Conservation (phyloP, 2,329 filamentous ascomycete genomes). For the Microsporum audouinii region DNA sequence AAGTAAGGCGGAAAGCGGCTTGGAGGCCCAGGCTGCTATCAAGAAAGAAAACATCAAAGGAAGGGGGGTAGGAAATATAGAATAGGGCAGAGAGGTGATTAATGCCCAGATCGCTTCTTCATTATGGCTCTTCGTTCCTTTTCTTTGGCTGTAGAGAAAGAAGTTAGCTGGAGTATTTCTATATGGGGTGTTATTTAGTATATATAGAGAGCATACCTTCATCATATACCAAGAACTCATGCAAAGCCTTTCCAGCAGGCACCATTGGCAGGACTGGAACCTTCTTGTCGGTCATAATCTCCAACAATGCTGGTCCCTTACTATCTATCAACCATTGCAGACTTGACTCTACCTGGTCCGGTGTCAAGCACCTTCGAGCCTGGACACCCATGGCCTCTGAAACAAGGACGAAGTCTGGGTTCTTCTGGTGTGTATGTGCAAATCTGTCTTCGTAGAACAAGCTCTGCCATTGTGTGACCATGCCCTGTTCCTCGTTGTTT, state of each 20-base stretch:
- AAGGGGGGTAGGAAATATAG: neutral
- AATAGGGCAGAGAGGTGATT: neutral
- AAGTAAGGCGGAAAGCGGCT: neutral
- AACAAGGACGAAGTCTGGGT: constrained; percentile 92
- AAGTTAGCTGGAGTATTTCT: constrained; percentile 5
- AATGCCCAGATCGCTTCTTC: constrained; percentile 46
- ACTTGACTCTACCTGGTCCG: constrained; percentile 63
- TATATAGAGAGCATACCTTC: constrained; percentile 44
- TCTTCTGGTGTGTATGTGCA: constrained; percentile 82
- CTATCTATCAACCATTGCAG: constrained; percentile 81
- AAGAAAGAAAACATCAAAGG: neutral
- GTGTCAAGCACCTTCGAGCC: constrained; percentile 57
- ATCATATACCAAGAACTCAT: constrained; percentile 89
- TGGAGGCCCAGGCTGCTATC: neutral
- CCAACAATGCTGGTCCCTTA: constrained; percentile 83
- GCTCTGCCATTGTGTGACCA: constrained; percentile 98
- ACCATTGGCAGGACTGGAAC: constrained; percentile 94
- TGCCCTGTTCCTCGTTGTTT: constrained; percentile 96
- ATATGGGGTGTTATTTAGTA: neutral
- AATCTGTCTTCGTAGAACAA: constrained; percentile 94
- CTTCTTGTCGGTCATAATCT: constrained; percentile 75
- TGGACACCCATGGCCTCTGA: constrained; percentile 84
- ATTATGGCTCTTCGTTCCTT: constrained; percentile 55
- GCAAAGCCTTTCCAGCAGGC: constrained; percentile 69
- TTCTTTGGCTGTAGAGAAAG: constrained; percentile 47